Percentiles rank a stretch among this genome's conserved stretches.
Evolutionary conservation across 768 basidiomycete genomes (phyloP).

Genomic region (Auricularia cornea): DNA sequence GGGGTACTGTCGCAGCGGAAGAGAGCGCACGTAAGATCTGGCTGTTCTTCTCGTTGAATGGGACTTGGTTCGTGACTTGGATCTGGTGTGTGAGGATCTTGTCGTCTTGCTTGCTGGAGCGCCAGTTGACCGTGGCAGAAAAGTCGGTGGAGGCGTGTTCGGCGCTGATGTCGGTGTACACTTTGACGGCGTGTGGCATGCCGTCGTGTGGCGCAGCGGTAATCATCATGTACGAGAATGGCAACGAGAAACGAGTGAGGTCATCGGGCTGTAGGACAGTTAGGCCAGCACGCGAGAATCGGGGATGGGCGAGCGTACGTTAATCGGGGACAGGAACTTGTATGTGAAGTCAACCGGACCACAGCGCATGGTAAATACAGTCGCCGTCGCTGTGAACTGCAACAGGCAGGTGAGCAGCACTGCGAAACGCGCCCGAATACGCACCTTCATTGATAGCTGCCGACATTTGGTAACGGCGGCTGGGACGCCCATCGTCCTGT

Average conservation of each 20-base stretch:
- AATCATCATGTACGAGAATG: background rate
- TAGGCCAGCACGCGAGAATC: background rate
- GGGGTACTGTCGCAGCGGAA: too few species aligned
- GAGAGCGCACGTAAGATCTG: background rate
- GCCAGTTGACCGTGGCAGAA: background rate
- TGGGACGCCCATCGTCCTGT: too few species aligned
- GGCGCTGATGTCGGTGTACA: background rate
- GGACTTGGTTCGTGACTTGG: background rate
- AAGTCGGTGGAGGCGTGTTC: slow-evolving; percentile 1
- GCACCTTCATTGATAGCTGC: too few species aligned
- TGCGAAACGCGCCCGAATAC: too few species aligned
- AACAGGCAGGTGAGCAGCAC: background rate
- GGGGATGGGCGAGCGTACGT: background rate
- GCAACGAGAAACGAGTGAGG: background rate
- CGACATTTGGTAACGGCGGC: too few species aligned
- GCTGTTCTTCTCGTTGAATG: background rate
- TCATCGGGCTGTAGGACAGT: background rate
- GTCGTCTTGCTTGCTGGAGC: background rate
- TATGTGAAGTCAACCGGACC: background rate
- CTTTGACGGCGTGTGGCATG: background rate
- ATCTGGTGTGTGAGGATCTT: background rate
- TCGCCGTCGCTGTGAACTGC: background rate
- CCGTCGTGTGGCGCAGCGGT: background rate
- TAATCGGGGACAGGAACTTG: background rate
- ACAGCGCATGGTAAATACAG: background rate